phyloP scores from a whole-genome alignment of 306 rosid genomes.

The Rosa chinensis region DNA sequence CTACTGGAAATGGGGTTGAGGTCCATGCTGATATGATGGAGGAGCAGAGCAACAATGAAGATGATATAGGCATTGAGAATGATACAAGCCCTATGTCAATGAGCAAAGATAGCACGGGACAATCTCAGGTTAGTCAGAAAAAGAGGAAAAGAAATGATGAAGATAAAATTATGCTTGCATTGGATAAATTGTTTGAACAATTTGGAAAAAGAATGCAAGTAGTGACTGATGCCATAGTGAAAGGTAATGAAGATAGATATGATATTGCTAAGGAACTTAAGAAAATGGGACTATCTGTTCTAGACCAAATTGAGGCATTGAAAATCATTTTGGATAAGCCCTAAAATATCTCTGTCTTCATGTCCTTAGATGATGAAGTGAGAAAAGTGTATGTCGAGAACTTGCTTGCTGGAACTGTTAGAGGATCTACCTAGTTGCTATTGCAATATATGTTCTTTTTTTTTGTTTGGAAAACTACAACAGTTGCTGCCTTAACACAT shows the following conservation, averaged over 20 bases:
- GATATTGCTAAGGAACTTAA: background rate
- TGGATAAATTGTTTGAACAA: background rate
- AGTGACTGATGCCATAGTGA: background rate
- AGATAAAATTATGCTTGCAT: background rate
- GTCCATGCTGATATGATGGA: background rate
- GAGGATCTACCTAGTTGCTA: background rate
- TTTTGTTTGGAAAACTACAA: no score
- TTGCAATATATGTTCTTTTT: no score
- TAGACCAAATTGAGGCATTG: background rate
- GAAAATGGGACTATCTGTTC: background rate
- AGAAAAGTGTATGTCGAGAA: background rate
- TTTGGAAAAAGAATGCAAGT: background rate
- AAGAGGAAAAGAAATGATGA: conserved; percentile 2
- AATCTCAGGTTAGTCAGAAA: background rate
- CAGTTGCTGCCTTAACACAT: no score
- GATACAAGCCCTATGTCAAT: background rate
- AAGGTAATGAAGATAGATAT: background rate
- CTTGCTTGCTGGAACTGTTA: background rate
- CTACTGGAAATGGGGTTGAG: background rate
- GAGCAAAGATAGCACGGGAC: background rate
- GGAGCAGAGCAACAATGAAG: background rate
- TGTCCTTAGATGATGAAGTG: background rate
- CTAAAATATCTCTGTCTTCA: background rate
- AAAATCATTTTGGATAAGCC: background rate
- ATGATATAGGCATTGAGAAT: background rate